Evolutionary conservation across 2,329 filamentous ascomycete species (phyloP), one percentile per base, ranked within the genome.

Genomic region (Elsinoe australis): DNA sequence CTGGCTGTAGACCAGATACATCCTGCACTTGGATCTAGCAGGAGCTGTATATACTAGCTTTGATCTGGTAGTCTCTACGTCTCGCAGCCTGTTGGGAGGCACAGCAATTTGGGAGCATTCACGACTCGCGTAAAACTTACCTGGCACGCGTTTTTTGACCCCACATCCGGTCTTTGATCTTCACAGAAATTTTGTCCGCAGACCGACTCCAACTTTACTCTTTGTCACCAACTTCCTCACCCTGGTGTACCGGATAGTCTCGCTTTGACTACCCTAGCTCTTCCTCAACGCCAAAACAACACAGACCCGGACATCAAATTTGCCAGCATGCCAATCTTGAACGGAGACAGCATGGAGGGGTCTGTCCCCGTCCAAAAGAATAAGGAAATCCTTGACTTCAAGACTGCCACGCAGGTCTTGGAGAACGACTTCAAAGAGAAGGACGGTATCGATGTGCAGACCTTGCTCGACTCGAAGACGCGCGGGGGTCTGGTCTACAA

Each of bases 401-500:
- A 75, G 64, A 83, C 75, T 63, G 92, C 90, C 55, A 71, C 89
- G 55, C 83, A 94, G 63, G 71, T 89, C 57, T 78, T 96, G 66
- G 78, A 85, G 67, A 70, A 69, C 52, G 80, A 90, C 63, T 95
- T 95, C 69, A 66, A 82, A 56, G 75, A 76, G 65, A 76, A 73
- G 59, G 92, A 98, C 79, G 92, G 92, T 52, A 83, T 98, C 60
- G 80, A 87, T 65, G 80, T 94, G 61, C 75, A 87, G 63, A 82
- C 87, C 55, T 77, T 98, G 59, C 80, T 96, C 67, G 85, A 98
- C 73, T 89, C 90, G 57, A 84, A 85, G 72, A 84, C 83, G 69
- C 86, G 89, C 63, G 92, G 92, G 54, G 92, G 92, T 61, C 76
- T 98, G 63, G 96, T 90, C 51, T 98, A 95, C 78, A 98, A 98